phyloP scores from a whole-genome alignment of 2,329 filamentous ascomycete species.

The Microdochium trichocladiopsis region DNA sequence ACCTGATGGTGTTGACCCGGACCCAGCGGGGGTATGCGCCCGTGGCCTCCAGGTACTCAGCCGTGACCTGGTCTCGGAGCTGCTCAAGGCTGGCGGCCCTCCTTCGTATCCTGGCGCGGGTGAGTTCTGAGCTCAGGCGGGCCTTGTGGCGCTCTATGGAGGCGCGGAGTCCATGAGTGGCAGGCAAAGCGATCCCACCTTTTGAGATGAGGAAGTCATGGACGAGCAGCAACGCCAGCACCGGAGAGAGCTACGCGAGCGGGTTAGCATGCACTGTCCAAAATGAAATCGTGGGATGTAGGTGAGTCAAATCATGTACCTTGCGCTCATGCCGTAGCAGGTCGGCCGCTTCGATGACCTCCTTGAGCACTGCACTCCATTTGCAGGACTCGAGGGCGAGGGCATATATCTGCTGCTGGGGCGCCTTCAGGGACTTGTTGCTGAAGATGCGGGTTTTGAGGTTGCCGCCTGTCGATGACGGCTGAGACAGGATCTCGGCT shows the following conservation, averaged over 20 bases:
- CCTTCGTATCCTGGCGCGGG: slow-evolving; percentile 66
- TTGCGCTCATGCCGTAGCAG: slow-evolving; percentile 77
- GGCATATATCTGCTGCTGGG: slow-evolving; percentile 78
- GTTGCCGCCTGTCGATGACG: slow-evolving; percentile 65
- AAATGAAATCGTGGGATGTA: slow-evolving; percentile 1
- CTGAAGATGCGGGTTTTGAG: slow-evolving; percentile 81
- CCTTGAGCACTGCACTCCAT: slow-evolving; percentile 81
- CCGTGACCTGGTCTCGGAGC: slow-evolving; percentile 52
- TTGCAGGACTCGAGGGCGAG: slow-evolving; percentile 81
- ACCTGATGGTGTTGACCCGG: slow-evolving; percentile 73
- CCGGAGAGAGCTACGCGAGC: slow-evolving; percentile 61
- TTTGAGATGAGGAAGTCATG: slow-evolving; percentile 84
- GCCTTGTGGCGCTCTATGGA: slow-evolving; percentile 76
- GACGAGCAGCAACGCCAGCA: slow-evolving; percentile 71
- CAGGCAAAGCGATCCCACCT: slow-evolving; percentile 72
- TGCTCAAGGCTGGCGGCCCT: slow-evolving; percentile 62
- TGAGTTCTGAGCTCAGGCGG: slow-evolving; percentile 75
- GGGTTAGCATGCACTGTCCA: slow-evolving; percentile 22
- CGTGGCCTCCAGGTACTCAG: slow-evolving; percentile 40
- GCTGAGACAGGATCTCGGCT: slow-evolving; percentile 61
- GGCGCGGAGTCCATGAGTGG: slow-evolving; percentile 68
- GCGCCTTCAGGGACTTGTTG: slow-evolving; percentile 67
- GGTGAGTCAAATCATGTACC: slow-evolving; percentile 39
- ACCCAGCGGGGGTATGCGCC: slow-evolving; percentile 78
- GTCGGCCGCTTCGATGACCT: slow-evolving; percentile 77